phyloP scores from a whole-genome alignment of 345 rosid species.

The Cardamine occulta region DNA sequence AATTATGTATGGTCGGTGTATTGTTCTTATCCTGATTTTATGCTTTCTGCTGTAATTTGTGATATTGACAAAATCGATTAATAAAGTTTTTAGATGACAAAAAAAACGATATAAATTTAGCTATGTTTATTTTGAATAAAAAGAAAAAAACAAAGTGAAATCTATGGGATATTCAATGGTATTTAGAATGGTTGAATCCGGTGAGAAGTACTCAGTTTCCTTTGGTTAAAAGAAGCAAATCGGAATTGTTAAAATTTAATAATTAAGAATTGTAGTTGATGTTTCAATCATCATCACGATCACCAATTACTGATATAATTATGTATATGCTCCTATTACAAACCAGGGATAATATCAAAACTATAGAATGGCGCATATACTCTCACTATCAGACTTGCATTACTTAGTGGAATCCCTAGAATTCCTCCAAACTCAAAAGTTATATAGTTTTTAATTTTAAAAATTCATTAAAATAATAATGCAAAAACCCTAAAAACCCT shows the following conservation, averaged over 20 bases:
- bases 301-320: slow-evolving; percentile 30
- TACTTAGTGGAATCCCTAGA: slow-evolving; percentile 46
- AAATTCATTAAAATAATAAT: not conserved
- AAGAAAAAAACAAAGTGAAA: not conserved
- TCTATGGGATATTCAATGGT: slow-evolving; percentile 32
- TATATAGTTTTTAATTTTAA: not conserved
- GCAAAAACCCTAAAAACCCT: not conserved
- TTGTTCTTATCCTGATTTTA: too few relatives aligned
- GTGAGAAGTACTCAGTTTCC: slow-evolving; percentile 18
- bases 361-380: slow-evolving; percentile 35
- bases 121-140: too few relatives aligned
- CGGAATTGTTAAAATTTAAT: not conserved
- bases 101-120: slow-evolving; percentile 14
- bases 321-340: slow-evolving; percentile 24
- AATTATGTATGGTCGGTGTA: too few relatives aligned
- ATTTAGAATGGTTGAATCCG: not conserved
- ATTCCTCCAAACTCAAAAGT: slow-evolving; percentile 31
- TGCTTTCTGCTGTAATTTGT: too few relatives aligned
- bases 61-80: too few relatives aligned
- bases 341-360: slow-evolving; percentile 13
- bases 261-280: slow-evolving; percentile 37
- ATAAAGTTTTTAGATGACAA: too few relatives aligned
- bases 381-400: slow-evolving; percentile 38
- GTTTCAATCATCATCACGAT: slow-evolving; percentile 43
- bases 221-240: slow-evolving; percentile 17